phyloP scores from a whole-genome alignment of 1,139 yeast species.

The Yamadazyma trypodendri region DNA sequence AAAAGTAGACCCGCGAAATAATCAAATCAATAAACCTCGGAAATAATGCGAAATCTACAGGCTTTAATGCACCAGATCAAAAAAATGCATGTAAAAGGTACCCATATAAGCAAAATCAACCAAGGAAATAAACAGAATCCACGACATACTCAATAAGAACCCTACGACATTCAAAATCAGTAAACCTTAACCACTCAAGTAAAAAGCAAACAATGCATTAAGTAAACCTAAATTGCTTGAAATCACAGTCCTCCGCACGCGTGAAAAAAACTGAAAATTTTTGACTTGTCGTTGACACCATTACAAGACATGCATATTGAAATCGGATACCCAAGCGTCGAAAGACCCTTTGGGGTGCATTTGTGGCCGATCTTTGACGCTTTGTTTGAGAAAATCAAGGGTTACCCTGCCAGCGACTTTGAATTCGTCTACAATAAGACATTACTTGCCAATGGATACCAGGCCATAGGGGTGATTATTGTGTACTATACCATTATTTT shows the following conservation, averaged over 20 bases:
- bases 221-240: no score
- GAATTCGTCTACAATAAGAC: constrained; percentile 66
- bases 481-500: constrained; percentile 79
- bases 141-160: no score
- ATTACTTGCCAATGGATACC: constrained; percentile 64
- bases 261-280: background rate
- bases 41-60: no score
- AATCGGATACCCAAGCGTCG: constrained; percentile 54
- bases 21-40: no score
- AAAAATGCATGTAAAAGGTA: no score
- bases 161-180: no score
- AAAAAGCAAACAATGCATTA: no score
- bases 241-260: background rate
- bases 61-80: no score
- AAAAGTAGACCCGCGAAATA: no score
- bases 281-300: background rate
- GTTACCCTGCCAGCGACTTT: constrained; percentile 73
- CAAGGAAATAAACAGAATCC: no score
- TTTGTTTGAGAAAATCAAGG: constrained; percentile 49
- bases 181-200: no score
- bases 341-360: constrained; percentile 85
- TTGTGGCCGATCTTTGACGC: constrained; percentile 85
- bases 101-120: no score
- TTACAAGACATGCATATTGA: constrained; percentile 15
- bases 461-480: constrained; percentile 62